Evolutionary conservation across 2,329 filamentous ascomycete genomes (phyloP).

Genomic region (Verticillium zaregamsianum): DNA sequence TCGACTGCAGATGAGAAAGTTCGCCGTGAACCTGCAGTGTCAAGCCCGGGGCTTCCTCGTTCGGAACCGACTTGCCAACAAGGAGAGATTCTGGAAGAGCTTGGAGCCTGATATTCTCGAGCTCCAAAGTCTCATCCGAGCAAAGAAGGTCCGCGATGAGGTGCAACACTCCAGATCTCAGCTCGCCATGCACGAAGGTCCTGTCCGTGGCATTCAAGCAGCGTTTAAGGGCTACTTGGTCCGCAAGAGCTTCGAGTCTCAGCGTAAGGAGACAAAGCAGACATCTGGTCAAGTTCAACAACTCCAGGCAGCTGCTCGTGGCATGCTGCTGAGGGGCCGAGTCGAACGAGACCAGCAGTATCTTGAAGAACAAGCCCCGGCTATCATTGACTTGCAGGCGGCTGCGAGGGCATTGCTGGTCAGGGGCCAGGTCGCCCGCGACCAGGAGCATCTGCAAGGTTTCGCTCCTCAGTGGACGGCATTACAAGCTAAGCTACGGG

Average conservation of each 20-base stretch:
- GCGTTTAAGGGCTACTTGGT: conserved; percentile 63
- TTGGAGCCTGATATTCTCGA: conserved; percentile 69
- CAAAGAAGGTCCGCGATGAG: conserved; percentile 58
- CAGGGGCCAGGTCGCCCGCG: conserved; percentile 47
- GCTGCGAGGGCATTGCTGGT: conserved; percentile 59
- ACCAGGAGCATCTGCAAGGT: conserved; percentile 46
- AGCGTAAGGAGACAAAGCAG: conserved; percentile 51
- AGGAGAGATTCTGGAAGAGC: conserved; percentile 64
- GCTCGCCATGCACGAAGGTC: conserved; percentile 57
- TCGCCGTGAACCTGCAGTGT: conserved; percentile 77
- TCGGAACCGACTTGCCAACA: conserved; percentile 57
- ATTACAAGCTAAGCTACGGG: conserved; percentile 44
- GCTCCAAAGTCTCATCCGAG: conserved; percentile 78
- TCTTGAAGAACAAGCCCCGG: conserved; percentile 45
- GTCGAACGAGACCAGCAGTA: conserved; percentile 48
- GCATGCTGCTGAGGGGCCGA: conserved; percentile 57
- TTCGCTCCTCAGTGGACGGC: conserved; percentile 47
- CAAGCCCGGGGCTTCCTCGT: conserved; percentile 70
- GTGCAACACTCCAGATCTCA: conserved; percentile 53
- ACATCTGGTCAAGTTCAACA: conserved; percentile 47
- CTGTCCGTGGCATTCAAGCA: conserved; percentile 63
- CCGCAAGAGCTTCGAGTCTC: conserved; percentile 52
- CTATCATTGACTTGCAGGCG: conserved; percentile 59
- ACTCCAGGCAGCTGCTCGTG: conserved; percentile 65
- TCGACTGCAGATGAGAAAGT: conserved; percentile 74